phyloP scores from a whole-genome alignment of 768 basidiomycete species.

The Dacryopinax spathularia region DNA sequence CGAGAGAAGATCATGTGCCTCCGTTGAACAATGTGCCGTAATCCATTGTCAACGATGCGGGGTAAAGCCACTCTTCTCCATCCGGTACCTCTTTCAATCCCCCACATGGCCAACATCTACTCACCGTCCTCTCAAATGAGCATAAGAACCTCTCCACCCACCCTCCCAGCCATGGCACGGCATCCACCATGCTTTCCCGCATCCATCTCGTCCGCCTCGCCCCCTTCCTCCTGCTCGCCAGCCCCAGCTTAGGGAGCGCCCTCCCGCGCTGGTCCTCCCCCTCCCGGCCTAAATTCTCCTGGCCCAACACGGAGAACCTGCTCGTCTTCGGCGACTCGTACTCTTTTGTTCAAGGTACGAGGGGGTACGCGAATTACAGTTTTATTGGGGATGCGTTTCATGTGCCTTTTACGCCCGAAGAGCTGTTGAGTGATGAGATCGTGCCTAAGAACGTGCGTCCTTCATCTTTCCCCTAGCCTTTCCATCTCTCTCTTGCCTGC shows the following conservation, averaged over 20 bases:
- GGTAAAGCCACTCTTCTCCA: background rate
- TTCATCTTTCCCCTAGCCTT: background rate
- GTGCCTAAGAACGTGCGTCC: conserved; percentile 31
- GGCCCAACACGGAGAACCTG: background rate
- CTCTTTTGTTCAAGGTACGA: conserved; percentile 39
- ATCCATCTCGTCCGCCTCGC: background rate
- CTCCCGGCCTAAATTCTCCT: background rate
- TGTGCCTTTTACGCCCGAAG: conserved; percentile 30
- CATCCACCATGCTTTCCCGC: no score
- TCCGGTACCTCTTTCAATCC: background rate
- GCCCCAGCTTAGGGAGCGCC: background rate
- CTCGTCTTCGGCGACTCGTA: conserved; percentile 39
- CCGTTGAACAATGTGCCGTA: background rate
- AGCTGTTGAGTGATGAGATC: conserved; percentile 33
- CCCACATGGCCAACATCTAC: no score
- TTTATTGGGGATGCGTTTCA: conserved; percentile 38
- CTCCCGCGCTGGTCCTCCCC: background rate
- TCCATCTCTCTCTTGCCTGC: background rate
- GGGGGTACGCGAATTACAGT: conserved; percentile 37
- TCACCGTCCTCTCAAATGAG: no score
- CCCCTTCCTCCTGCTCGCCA: background rate
- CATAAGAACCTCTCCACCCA: no score
- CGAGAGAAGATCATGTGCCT: background rate
- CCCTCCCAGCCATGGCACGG: no score
- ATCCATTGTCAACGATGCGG: background rate